phyloP scores from a whole-genome alignment of 177 flowering plant genomes.

The Vitis hybrid region DNA sequence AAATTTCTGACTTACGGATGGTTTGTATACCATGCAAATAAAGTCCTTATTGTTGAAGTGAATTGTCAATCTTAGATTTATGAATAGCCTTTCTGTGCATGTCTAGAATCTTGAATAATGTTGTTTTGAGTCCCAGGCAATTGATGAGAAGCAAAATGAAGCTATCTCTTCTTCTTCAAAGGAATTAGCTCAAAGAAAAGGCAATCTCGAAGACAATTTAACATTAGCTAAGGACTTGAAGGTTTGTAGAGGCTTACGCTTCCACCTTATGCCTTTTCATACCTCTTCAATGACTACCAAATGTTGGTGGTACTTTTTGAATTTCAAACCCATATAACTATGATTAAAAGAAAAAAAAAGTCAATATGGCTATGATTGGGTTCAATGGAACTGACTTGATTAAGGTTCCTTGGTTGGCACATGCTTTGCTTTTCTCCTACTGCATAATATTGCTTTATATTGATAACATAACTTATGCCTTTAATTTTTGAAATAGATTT shows the following conservation, averaged over 20 bases:
- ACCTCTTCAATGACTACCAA: not conserved
- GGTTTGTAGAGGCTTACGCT: slow-evolving; percentile 38
- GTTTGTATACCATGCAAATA: slow-evolving; percentile 37
- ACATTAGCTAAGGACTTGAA: slow-evolving; percentile 68
- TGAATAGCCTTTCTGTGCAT: not conserved
- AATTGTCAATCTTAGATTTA: not conserved
- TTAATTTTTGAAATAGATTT: too few species aligned
- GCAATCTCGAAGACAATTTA: slow-evolving; percentile 71
- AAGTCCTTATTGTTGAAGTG: not conserved
- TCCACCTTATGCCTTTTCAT: not conserved
- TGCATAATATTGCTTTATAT: too few species aligned
- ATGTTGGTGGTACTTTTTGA: not conserved
- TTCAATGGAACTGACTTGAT: too few species aligned
- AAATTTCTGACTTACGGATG: slow-evolving; percentile 75
- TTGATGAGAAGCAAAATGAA: slow-evolving; percentile 85
- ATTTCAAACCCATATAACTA: not conserved
- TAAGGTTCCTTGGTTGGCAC: too few species aligned
- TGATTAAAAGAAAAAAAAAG: too few species aligned
- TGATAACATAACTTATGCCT: too few species aligned
- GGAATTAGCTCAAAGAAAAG: slow-evolving; percentile 73
- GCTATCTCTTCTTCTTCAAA: slow-evolving; percentile 55
- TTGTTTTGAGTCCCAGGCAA: slow-evolving; percentile 44
- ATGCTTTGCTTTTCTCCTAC: too few species aligned
- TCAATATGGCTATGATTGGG: too few species aligned
- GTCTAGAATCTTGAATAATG: slow-evolving; percentile 13